Evolutionary conservation across 768 basidiomycete species (phyloP), one percentile per base, ranked within the genome.

Genomic region (Rhizopogon roseolus): DNA sequence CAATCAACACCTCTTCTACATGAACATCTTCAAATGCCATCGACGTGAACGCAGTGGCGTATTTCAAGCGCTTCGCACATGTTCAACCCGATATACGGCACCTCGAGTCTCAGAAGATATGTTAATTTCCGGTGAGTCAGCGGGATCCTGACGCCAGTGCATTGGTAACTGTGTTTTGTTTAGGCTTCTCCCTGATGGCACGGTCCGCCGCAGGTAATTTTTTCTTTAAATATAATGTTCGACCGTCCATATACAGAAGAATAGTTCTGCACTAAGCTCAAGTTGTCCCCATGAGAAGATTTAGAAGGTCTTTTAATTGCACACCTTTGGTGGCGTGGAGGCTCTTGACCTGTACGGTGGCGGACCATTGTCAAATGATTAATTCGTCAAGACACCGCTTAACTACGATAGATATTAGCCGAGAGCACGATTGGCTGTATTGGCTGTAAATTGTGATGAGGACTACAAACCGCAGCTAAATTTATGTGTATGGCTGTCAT

Each of bases 391-490:
- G 8, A 36, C 34, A 36, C 46, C 34, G 46, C 36, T 19, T 48
- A 22, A 34, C 46, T 48, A 48, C 19, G 34, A 36, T 16, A 14
- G 22, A 17, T 29, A 34, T 19, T 48, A 48, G 34, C 46, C 46
- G 46, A 48, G 46, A 48, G 34, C 34, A 48, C 5, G 9, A 22
- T 5, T 48, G 19, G 14, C 45, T 48, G 45, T 67, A 65, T 61
- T 58, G 29, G 64, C 59, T 59, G 55, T 60, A 66, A 66, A 68
- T 70, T 66, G 60, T 60, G 62, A 70, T 64, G 45, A 48, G 32
- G 45, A 34, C 45, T 36, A 14, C 36, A 19, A 48, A 43, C 60
- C 38, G 52, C 50, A 57, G 45, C 64, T 50, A 68, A 49, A 70
- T 67, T 68, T 66, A 58, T 70, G 46, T 32, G 55, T 44, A 42